Conservation (phyloP, 371 early-diverging fungal genomes). For the Apophysomyces elegans region DNA sequence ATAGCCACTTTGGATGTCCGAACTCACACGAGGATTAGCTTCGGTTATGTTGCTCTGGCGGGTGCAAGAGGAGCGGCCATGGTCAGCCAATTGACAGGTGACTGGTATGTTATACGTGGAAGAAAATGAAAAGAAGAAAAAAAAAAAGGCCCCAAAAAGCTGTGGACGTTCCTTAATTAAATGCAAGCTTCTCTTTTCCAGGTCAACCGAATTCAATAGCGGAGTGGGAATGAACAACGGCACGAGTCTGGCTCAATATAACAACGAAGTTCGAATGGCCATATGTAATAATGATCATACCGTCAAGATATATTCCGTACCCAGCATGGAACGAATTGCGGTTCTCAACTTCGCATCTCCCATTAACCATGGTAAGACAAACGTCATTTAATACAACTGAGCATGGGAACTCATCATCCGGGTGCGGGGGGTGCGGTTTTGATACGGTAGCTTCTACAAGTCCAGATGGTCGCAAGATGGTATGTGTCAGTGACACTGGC, state of each 20-base stretch:
- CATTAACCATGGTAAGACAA: constrained; percentile 70
- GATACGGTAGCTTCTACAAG: constrained; percentile 65
- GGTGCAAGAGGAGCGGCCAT: constrained; percentile 28
- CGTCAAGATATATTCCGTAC: constrained; percentile 12
- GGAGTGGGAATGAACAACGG: constrained; percentile 30
- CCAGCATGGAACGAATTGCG: constrained; percentile 61
- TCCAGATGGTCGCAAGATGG: constrained; percentile 79
- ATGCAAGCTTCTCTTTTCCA: background rate
- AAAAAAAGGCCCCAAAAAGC: too few species aligned
- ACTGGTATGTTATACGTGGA: constrained; percentile 15
- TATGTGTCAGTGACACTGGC: constrained; percentile 84
- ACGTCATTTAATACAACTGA: background rate
- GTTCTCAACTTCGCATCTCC: constrained; percentile 74
- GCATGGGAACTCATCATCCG: too few species aligned
- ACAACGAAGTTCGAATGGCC: constrained; percentile 45
- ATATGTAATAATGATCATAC: constrained; percentile 93
- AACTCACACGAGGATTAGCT: constrained; percentile 13
- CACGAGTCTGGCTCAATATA: constrained; percentile 15
- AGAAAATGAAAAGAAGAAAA: too few species aligned
- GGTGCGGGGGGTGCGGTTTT: too few species aligned
- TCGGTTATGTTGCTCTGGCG: constrained; percentile 27
- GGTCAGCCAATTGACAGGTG: constrained; percentile 16
- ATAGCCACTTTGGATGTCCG: background rate
- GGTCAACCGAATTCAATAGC: constrained; percentile 18
- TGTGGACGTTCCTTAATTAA: too few species aligned